Conservation (phyloP, 495 filamentous ascomycete genomes). For the Hypoxylon subgilvum region DNA sequence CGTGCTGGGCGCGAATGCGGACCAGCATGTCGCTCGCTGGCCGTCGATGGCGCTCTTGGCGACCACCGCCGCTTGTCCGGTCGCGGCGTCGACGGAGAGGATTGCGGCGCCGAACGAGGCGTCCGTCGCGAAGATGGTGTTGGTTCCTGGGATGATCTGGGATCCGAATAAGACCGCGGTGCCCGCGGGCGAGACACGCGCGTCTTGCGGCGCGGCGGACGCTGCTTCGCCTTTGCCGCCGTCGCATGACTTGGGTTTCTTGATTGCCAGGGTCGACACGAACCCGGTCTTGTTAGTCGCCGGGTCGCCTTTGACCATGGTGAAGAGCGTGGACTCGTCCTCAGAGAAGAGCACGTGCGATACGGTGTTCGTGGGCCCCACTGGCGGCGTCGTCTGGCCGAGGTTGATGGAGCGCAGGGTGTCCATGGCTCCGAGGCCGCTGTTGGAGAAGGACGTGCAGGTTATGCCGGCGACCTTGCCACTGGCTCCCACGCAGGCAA, state of each 20-base stretch:
- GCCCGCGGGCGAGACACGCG: slow-evolving; percentile 50
- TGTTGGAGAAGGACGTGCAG: slow-evolving; percentile 52
- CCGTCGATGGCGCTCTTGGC: slow-evolving; percentile 44
- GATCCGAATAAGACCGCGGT: slow-evolving; percentile 64
- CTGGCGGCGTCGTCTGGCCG: slow-evolving; percentile 59
- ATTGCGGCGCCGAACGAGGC: slow-evolving; percentile 60
- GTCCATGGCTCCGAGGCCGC: slow-evolving; percentile 52
- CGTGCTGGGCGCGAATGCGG: slow-evolving; percentile 47
- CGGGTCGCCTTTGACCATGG: slow-evolving; percentile 64
- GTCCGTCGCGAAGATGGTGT: slow-evolving; percentile 59
- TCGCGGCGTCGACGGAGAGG: slow-evolving; percentile 44
- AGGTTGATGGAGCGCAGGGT: slow-evolving; percentile 52
- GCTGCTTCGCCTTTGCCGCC: not conserved
- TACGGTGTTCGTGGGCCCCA: slow-evolving; percentile 60
- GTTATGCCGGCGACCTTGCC: slow-evolving; percentile 61
- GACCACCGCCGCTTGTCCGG: slow-evolving; percentile 32
- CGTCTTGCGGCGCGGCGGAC: slow-evolving; percentile 27
- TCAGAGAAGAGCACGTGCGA: slow-evolving; percentile 62
- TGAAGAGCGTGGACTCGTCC: slow-evolving; percentile 56
- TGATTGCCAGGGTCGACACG: slow-evolving; percentile 55
- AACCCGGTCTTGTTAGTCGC: slow-evolving; percentile 60
- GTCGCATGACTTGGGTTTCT: slow-evolving; percentile 7
- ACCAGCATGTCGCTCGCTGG: slow-evolving; percentile 66
- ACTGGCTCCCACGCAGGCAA: slow-evolving; percentile 62
- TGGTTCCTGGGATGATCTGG: slow-evolving; percentile 47